Evolutionary conservation across 2,329 filamentous ascomycete genomes (phyloP).

Genomic region (Dothistroma septosporum): DNA sequence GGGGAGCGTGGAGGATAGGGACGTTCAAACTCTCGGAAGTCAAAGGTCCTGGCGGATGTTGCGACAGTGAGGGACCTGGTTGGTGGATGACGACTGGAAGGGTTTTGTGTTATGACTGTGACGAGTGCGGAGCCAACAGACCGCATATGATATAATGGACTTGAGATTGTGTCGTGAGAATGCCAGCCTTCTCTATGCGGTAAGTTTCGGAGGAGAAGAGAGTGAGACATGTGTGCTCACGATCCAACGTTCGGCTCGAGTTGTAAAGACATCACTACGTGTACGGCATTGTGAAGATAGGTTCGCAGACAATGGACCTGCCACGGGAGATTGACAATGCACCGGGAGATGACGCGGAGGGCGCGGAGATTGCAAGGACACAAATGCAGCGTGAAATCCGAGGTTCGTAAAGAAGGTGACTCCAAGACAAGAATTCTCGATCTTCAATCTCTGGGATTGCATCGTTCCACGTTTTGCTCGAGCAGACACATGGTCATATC

Average conservation of each 20-base stretch:
- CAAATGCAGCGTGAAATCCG: background rate
- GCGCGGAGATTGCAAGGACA: background rate
- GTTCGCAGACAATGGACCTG: background rate
- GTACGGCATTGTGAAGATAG: background rate
- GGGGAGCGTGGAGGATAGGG: conserved; percentile 77
- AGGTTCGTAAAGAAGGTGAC: background rate
- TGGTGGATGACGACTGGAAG: background rate
- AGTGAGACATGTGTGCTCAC: background rate
- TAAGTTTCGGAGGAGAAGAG: background rate
- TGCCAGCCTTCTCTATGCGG: background rate
- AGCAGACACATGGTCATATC: background rate
- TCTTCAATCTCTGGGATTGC: background rate
- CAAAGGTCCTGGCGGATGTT: background rate
- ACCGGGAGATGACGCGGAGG: background rate
- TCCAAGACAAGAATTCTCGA: background rate
- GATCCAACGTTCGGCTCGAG: background rate
- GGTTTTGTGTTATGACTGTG: background rate
- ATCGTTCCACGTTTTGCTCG: background rate
- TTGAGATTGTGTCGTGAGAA: background rate
- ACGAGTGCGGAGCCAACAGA: background rate
- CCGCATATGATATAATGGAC: background rate
- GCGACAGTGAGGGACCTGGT: background rate
- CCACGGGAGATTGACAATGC: background rate
- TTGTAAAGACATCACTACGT: background rate
- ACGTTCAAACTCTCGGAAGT: background rate